phyloP scores from a whole-genome alignment of 108 stramenopile species.

The Bacterosira constricta region DNA sequence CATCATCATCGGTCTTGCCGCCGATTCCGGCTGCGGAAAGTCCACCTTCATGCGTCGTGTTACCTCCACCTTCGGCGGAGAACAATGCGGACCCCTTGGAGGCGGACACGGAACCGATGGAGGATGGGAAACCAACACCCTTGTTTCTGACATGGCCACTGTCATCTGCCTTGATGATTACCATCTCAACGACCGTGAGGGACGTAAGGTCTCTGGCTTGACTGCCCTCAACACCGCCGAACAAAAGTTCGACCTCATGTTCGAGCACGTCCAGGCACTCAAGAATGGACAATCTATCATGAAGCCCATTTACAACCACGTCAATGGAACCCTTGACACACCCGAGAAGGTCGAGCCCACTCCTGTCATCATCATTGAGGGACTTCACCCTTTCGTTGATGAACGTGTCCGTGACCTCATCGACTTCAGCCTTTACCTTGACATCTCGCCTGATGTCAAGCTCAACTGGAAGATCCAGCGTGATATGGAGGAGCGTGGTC shows the following conservation, averaged over 20 bases:
- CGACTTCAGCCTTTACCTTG: conserved; percentile 97
- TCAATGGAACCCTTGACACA: conserved; percentile 96
- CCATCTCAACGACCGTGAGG: conserved; percentile 95
- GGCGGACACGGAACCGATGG: conserved; percentile 88
- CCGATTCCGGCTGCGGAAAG: conserved; percentile 98
- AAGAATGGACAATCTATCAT: conserved; percentile 91
- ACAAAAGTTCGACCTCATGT: conserved; percentile 99
- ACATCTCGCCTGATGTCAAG: conserved; percentile 96
- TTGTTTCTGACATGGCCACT: conserved; percentile 95
- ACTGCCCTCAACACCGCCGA: conserved; percentile 93
- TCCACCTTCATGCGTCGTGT: conserved; percentile 98
- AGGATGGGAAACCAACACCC: conserved; percentile 99
- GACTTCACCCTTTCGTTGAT: conserved; percentile 97
- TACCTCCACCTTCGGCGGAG: conserved; percentile 96
- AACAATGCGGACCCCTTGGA: conserved; percentile 93
- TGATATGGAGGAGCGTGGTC: conserved; percentile 98
- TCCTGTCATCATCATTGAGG: conserved; percentile 97
- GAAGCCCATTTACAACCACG: conserved; percentile 99
- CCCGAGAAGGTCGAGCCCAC: conserved; percentile 96
- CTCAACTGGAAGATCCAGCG: conserved; percentile 99
- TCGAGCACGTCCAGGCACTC: conserved; percentile 92
- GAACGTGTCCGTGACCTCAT: conserved; percentile 93
- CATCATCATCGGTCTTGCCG: conserved; percentile 95
- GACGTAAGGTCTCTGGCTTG: conserved; percentile 92
- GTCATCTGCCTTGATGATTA: conserved; percentile 98